These are phyloP conservation scores for Kwoniella heveanensis DNA, from an alignment of 768 basidiomycete genomes.

Conservation along the genomic window DNA sequence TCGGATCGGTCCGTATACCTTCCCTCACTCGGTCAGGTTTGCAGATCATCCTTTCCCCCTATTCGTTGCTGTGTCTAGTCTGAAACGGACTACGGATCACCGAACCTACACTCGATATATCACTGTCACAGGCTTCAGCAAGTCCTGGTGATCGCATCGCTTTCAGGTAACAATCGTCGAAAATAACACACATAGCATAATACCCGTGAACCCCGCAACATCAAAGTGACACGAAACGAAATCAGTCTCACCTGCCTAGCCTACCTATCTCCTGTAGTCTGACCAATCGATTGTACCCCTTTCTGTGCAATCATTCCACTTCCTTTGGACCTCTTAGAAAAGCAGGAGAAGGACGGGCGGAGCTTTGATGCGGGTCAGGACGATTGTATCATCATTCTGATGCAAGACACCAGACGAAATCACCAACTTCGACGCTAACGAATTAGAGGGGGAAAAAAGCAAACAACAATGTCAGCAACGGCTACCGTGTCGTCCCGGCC, in stretches of 20 bases:
- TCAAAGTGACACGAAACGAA: conserved; percentile 1
- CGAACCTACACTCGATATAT: too few relatives aligned
- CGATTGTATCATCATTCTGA: background rate
- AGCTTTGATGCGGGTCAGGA: conserved; percentile 1
- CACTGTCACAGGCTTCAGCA: background rate
- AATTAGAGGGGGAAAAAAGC: background rate
- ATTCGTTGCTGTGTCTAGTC: too few relatives aligned
- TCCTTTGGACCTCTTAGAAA: background rate
- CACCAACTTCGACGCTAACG: background rate
- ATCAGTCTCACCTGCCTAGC: background rate
- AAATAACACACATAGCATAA: background rate
- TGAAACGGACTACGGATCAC: too few relatives aligned
- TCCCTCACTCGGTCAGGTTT: too few relatives aligned
- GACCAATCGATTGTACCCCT: background rate
- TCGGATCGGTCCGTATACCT: too few relatives aligned
- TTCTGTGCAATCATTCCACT: background rate
- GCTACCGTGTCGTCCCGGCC: background rate
- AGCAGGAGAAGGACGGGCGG: background rate
- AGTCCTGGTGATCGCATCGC: background rate
- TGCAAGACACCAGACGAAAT: background rate
- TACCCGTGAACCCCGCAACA: too few relatives aligned
- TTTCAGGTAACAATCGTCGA: conserved; percentile 1
- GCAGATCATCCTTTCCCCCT: too few relatives aligned
- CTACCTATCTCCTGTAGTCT: background rate
- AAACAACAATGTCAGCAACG: conserved; percentile 4